phyloP scores from a whole-genome alignment of 495 filamentous ascomycete species.

The Penicillium parvum region DNA sequence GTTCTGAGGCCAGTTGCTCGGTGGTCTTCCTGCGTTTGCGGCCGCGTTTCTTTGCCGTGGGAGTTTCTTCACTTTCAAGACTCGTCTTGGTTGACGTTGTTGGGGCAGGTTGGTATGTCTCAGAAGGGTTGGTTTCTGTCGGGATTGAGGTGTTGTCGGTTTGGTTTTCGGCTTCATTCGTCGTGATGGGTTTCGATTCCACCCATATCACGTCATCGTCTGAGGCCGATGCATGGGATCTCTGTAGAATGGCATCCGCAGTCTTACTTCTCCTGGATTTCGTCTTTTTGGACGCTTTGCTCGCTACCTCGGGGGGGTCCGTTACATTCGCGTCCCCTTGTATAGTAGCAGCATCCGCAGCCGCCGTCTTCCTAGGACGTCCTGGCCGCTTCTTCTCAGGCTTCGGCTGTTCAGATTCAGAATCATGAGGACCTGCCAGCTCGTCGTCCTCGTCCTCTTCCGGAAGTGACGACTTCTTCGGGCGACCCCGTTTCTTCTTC shows the following conservation, averaged over 20 bases:
- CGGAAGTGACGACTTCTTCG: constrained; percentile 28
- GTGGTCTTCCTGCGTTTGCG: constrained; percentile 40
- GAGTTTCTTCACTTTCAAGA: constrained; percentile 1
- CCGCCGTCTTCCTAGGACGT: constrained; percentile 5
- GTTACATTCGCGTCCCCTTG: background rate
- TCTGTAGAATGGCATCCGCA: constrained; percentile 26
- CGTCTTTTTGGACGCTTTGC: constrained; percentile 34
- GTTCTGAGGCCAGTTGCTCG: constrained; percentile 11
- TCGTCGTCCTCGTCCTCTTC: constrained; percentile 33
- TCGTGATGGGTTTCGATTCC: constrained; percentile 29
- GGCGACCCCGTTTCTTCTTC: constrained; percentile 32
- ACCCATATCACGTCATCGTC: constrained; percentile 40
- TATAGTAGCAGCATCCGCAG: background rate
- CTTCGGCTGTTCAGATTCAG: constrained; percentile 4
- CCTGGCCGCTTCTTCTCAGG: constrained; percentile 23
- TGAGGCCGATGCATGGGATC: constrained; percentile 22
- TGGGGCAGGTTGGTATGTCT: background rate
- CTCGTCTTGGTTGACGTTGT: background rate
- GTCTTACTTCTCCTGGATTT: constrained; percentile 39
- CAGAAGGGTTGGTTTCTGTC: background rate
- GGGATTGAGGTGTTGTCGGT: background rate
- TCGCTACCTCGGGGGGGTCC: background rate
- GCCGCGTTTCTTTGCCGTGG: constrained; percentile 41
- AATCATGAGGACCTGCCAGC: constrained; percentile 16
- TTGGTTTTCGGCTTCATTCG: background rate